These are phyloP conservation scores for Paracoccidioides brasiliensis DNA, from an alignment of 2,329 filamentous ascomycete genomes.

Conservation along the genomic window DNA sequence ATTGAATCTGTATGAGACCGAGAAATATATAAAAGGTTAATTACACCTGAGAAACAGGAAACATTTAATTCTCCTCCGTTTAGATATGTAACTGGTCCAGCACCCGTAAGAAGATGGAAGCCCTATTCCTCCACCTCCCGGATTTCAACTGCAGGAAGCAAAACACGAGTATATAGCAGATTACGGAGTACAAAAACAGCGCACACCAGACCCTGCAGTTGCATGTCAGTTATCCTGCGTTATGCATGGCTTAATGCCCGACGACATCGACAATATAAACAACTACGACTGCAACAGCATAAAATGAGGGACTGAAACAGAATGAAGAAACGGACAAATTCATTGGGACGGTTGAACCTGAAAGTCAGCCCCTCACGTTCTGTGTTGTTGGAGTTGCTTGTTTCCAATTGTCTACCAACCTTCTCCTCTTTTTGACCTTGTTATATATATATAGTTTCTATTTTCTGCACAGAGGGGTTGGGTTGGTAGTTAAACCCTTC, in stretches of 20 bases:
- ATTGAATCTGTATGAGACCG: too few species aligned
- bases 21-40: too few species aligned
- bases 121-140: too few species aligned
- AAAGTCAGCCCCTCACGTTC: background rate
- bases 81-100: too few species aligned
- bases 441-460: background rate
- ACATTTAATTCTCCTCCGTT: too few species aligned
- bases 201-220: background rate
- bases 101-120: background rate
- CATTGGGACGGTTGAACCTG: background rate
- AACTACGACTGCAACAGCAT: background rate
- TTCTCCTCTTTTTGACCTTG: background rate
- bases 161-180: background rate
- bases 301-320: background rate
- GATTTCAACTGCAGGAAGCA: background rate
- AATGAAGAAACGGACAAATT: background rate
- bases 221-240: background rate
- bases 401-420: background rate
- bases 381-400: background rate
- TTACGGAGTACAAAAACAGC: background rate
- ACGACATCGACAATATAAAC: background rate
- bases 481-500: background rate
- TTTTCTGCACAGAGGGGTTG: background rate
- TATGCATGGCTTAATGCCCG: conserved; percentile 1
- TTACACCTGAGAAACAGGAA: too few species aligned